Evolutionary conservation across 495 filamentous ascomycete genomes (phyloP), one percentile per base, ranked within the genome.

Genomic region (Aspergillus ellipticus): DNA sequence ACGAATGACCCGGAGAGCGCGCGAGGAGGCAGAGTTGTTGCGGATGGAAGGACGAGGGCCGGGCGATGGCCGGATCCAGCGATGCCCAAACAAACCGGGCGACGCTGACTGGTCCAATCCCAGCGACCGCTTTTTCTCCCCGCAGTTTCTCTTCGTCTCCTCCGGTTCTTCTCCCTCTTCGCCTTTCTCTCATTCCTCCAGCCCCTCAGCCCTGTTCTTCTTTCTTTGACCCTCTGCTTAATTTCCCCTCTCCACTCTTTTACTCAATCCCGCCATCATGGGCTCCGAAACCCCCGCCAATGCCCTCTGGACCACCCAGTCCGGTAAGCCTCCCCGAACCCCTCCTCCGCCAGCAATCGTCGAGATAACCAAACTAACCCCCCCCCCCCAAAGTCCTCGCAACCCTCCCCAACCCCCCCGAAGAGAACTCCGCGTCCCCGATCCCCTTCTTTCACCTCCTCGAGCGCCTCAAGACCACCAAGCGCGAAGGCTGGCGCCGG

Each of bases 371-470:
- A 45, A 45, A 51, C 29, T 9, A 55, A 22, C 16, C 26, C 43
- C 17, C 42, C 17, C n/a, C n/a, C n/a, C n/a, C 8, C n/a, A 15
- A n/a, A 79, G 76, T 77, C 17, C 68, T 83, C n/a, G 65, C 69
- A 8, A 77, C 76, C 39, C 72, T 83, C 31, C 68, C 76, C 35
- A 63, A 76, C 55, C 73, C 78, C 21, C 86, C 82, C 10, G 60
- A 72, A 47, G 78, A 85, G 56, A 78, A 84, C 59, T 78, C 89
- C 16, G 71, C 72, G 47, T 92, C 92, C 0, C 92, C 93, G 1
- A 63, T 98, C 45, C 85, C 89, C 37, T 97, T 96, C 79, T 90
- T 98, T 65, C 94, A 98, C 74, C 74, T 96, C 54, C 82, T 98
- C 46, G 88, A 92, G 74, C 87, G 88, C 29, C 80, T 98, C 11